phyloP scores from a whole-genome alignment of 495 filamentous ascomycete genomes.

The Penicillium parvum region DNA sequence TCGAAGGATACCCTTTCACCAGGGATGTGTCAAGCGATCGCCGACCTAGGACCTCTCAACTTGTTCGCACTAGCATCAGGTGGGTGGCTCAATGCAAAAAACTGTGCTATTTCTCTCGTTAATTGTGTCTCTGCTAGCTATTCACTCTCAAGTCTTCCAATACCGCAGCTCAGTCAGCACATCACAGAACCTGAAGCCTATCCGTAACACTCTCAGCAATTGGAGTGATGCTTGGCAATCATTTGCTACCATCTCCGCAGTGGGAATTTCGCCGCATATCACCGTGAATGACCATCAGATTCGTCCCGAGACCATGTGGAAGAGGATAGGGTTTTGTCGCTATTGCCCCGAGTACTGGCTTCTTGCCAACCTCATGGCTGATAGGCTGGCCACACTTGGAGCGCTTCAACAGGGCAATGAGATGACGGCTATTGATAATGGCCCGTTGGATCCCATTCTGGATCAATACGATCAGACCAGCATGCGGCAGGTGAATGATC shows the following conservation, averaged over 20 bases:
- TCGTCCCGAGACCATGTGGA: constrained; percentile 13
- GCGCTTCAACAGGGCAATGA: constrained; percentile 1
- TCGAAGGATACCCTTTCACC: constrained; percentile 1
- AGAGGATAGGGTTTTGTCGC: constrained; percentile 17
- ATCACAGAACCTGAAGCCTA: constrained; percentile 9
- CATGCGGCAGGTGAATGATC: constrained; percentile 24
- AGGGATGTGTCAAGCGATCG: background rate
- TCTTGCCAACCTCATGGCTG: constrained; percentile 18
- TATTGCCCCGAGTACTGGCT: constrained; percentile 21
- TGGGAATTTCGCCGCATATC: constrained; percentile 6
- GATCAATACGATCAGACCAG: constrained; percentile 24
- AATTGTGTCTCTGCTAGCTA: background rate
- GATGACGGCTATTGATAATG: constrained; percentile 6
- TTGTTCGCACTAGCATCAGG: constrained; percentile 18
- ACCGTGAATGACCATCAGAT: constrained; percentile 8
- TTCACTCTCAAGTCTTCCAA: constrained; percentile 23
- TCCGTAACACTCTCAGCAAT: constrained; percentile 12
- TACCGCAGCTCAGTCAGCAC: constrained; percentile 18
- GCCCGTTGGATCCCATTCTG: constrained; percentile 19
- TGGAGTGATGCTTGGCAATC: constrained; percentile 18
- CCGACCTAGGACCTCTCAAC: constrained; percentile 16
- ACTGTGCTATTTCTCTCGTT: too few species aligned
- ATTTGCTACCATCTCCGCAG: constrained; percentile 1
- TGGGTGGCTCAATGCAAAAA: too few species aligned
- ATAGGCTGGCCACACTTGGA: constrained; percentile 8